A percentile compares a stretch with the other conserved stretches of the same genome.
phyloP scores from a whole-genome alignment of 768 basidiomycete genomes.

The Jaapia argillacea region DNA sequence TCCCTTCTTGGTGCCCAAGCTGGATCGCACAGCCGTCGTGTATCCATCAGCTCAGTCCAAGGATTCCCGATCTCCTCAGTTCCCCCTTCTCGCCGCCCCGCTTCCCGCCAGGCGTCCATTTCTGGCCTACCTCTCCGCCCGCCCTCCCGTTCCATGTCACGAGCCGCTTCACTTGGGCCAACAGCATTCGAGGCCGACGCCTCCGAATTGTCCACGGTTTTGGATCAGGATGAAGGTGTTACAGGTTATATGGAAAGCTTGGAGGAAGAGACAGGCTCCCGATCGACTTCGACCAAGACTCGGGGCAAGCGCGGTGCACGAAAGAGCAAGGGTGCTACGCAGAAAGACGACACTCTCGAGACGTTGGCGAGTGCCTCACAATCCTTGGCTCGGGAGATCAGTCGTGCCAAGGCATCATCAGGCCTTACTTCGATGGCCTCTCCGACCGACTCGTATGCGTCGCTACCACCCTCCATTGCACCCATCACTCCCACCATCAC shows the following conservation, averaged over 20 bases:
- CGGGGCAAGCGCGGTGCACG: constrained; percentile 78
- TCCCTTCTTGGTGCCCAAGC: constrained; percentile 43
- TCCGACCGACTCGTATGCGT: constrained; percentile 9
- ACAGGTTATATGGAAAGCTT: constrained; percentile 28
- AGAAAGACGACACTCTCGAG: constrained; percentile 44
- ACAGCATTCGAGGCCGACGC: constrained; percentile 20
- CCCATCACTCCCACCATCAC: constrained; percentile 26
- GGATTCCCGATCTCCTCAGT: constrained; percentile 55
- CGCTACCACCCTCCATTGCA: constrained; percentile 21
- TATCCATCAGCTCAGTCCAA: constrained; percentile 50
- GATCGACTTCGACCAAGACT: constrained; percentile 66
- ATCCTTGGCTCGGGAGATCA: constrained; percentile 75
- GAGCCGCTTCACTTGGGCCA: constrained; percentile 48
- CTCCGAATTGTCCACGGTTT: constrained; percentile 41
- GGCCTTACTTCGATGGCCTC: constrained; percentile 5
- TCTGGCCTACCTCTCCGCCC: constrained; percentile 42
- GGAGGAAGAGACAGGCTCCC: constrained; percentile 32
- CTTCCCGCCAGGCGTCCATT: constrained; percentile 34
- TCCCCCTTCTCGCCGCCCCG: constrained; percentile 63
- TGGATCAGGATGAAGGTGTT: constrained; percentile 24
- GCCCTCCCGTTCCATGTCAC: constrained; percentile 42
- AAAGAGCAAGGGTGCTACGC: constrained; percentile 58
- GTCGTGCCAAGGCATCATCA: constrained; percentile 29
- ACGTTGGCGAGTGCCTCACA: constrained; percentile 77
- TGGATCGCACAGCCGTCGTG: constrained; percentile 41